Evolutionary conservation across 148 eudicot genomes (phyloP).

Genomic region (Fagopyrum homotropicum): DNA sequence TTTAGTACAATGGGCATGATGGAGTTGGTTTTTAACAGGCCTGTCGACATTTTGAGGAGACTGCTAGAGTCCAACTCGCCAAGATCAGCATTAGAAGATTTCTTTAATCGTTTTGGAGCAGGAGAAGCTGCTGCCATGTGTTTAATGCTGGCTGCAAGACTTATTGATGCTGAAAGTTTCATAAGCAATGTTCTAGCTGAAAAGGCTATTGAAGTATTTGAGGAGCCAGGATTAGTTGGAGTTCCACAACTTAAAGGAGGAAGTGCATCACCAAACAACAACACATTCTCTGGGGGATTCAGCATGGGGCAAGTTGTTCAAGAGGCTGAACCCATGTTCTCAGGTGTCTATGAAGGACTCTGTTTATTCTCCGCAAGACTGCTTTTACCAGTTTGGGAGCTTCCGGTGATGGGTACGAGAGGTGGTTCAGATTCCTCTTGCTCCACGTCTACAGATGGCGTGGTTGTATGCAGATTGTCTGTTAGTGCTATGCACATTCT

Average conservation of each 20-base stretch:
- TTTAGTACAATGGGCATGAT: constrained; percentile 99
- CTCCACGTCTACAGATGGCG: constrained; percentile 33
- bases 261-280: constrained; percentile 65
- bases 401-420: constrained; percentile 58
- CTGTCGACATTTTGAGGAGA: constrained; percentile 88
- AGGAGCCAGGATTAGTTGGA: constrained; percentile 95
- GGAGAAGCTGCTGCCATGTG: constrained; percentile 98
- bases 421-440: constrained; percentile 45
- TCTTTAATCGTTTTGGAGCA: constrained; percentile 87
- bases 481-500: constrained; percentile 73
- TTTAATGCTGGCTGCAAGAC: constrained; percentile 77
- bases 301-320: constrained; percentile 99
- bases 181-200: constrained; percentile 77
- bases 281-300: constrained; percentile 83
- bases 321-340: constrained; percentile 93
- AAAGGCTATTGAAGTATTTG: constrained; percentile 94
- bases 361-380: constrained; percentile 88
- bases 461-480: constrained; percentile 72
- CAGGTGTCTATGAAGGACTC: constrained; percentile 95
- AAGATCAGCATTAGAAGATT: constrained; percentile 78
- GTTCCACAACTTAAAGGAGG: constrained; percentile 89
- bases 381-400: constrained; percentile 94
- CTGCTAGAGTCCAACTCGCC: constrained; percentile 81
- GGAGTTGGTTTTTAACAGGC: constrained; percentile 91
- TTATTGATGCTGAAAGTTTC: constrained; percentile 55